phyloP scores from a whole-genome alignment of 805 yeast species.

The Yamadazyma takamatsuzukensis region DNA sequence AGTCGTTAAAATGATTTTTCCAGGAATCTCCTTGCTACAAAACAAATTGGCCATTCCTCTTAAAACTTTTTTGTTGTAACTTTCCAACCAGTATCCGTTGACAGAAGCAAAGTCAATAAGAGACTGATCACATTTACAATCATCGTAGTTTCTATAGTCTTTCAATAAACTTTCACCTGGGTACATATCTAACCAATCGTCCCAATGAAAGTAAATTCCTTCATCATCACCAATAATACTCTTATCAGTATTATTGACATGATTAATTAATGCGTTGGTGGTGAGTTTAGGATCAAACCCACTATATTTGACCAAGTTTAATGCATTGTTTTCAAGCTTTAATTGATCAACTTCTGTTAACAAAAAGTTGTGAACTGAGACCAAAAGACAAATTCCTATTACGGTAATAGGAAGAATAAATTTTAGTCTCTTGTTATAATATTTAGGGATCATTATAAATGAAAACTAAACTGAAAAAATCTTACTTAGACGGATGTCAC shows the following conservation, averaged over 20 bases:
- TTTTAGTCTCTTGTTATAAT: constrained; percentile 17
- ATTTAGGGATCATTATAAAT: constrained; percentile 12
- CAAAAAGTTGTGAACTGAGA: constrained; percentile 11
- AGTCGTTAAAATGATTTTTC: constrained; percentile 20
- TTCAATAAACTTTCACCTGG: constrained; percentile 20
- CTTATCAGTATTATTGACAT: constrained; percentile 5
- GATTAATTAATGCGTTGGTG: constrained; percentile 11
- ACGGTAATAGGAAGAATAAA: constrained; percentile 11
- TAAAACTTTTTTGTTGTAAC: constrained; percentile 26
- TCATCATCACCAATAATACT: constrained; percentile 4
- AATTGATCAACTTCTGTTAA: constrained; percentile 18
- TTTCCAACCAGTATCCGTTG: constrained; percentile 32
- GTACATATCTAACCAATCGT: constrained; percentile 33
- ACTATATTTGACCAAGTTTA: constrained; percentile 19
- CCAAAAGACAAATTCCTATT: constrained; percentile 8
- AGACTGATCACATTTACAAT: constrained; percentile 22
- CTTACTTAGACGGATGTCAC: too few relatives aligned
- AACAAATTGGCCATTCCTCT: constrained; percentile 34
- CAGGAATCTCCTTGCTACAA: constrained; percentile 28
- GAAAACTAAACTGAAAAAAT: constrained; percentile 2
- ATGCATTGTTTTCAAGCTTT: constrained; percentile 18
- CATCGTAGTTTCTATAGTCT: constrained; percentile 14
- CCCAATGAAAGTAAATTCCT: constrained; percentile 38
- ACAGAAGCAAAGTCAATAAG: constrained; percentile 21
- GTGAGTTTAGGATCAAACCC: constrained; percentile 24